Conservation (phyloP, 345 rosid genomes). For the Anastatica hierochuntica region DNA sequence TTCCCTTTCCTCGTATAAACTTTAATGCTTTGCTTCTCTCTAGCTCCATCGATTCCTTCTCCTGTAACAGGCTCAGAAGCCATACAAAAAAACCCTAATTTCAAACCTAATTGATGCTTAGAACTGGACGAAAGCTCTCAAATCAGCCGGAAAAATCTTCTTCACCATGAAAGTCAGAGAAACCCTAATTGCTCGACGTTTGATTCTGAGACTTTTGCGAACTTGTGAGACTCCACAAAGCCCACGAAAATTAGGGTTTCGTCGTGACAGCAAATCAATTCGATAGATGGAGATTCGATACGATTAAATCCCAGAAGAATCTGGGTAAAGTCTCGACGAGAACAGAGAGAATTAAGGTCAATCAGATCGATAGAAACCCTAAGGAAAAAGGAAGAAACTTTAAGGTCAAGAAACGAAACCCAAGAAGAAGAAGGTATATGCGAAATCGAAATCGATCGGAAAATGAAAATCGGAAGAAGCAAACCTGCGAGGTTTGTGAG, state of each 20-base stretch:
- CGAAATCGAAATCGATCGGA: not conserved
- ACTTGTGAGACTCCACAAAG: not conserved
- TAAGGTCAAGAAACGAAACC: not conserved
- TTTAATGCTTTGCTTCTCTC: slow-evolving; percentile 62
- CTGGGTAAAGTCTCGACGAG: not conserved
- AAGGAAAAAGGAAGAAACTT: not conserved
- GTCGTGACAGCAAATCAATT: not conserved
- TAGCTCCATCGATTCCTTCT: slow-evolving; percentile 51
- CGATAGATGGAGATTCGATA: not conserved
- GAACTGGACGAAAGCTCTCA: not conserved
- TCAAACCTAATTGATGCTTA: slow-evolving; percentile 1
- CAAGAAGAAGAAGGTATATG: not conserved
- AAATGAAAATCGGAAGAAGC: not conserved
- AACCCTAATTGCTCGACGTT: slow-evolving; percentile 35
- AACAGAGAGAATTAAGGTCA: slow-evolving; percentile 17
- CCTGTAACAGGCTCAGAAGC: slow-evolving; percentile 80
- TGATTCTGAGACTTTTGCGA: slow-evolving; percentile 5
- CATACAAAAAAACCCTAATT: slow-evolving; percentile 70
- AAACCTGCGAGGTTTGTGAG: slow-evolving; percentile 20
- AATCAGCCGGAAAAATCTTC: not conserved
- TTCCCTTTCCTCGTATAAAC: slow-evolving; percentile 72
- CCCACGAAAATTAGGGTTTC: slow-evolving; percentile 18
- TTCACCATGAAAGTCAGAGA: slow-evolving; percentile 2
- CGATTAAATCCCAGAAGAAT: not conserved
- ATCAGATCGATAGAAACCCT: slow-evolving; percentile 14